Evolutionary conservation across 257 asterid species (phyloP).

Genomic region (Przewalskia tangutica): DNA sequence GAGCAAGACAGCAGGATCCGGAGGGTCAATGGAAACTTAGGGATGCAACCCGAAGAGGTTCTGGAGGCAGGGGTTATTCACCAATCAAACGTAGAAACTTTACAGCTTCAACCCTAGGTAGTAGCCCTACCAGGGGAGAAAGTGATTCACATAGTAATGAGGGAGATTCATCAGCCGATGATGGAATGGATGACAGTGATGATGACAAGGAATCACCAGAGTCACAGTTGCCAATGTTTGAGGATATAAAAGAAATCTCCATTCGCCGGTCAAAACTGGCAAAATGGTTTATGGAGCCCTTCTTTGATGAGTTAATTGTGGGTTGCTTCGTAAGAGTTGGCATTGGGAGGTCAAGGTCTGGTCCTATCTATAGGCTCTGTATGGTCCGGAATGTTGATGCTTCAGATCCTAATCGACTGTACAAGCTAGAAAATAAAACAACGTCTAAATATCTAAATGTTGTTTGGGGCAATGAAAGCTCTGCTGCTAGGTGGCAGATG

Average conservation of each 20-base stretch:
- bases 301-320: conserved; percentile 83
- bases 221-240: conserved; percentile 66
- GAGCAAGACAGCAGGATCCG: conserved; percentile 44
- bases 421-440: conserved; percentile 86
- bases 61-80: conserved; percentile 58
- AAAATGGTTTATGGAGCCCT: conserved; percentile 98
- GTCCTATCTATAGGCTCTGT: conserved; percentile 83
- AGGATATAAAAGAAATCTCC: conserved; percentile 79
- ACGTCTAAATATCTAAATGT: conserved; percentile 73
- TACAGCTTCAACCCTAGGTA: conserved; percentile 44
- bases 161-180: conserved; percentile 76
- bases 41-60: conserved; percentile 62
- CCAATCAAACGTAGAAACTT: conserved; percentile 79
- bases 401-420: conserved; percentile 64
- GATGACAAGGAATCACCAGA: conserved; percentile 63
- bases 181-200: conserved; percentile 83
- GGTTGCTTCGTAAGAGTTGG: conserved; percentile 97
- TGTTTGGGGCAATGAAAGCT: conserved; percentile 90
- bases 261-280: conserved; percentile 83
- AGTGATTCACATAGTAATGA: conserved; percentile 73
- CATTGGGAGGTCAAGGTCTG: conserved; percentile 73
- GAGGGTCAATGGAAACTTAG: conserved; percentile 29
- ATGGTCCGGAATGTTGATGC: conserved; percentile 76
- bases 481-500: conserved; percentile 99
- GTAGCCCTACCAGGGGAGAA: conserved; percentile 71